Base-by-base conservation (phyloP, 257 asterid genomes). In the Ilex asprella region DNA sequence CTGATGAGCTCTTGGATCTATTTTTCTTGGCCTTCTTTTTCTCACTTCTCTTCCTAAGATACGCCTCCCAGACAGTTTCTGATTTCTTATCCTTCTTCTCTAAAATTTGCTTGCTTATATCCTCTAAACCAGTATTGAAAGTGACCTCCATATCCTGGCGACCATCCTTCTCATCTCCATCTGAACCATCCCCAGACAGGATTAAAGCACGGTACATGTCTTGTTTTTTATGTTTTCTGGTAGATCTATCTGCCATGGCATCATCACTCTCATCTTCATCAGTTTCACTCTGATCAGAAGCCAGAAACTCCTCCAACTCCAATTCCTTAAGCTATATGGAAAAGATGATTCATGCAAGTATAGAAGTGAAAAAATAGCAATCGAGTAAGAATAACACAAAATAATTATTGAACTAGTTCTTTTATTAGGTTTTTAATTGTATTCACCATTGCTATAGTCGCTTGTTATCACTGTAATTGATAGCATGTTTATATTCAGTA, bases 121-220 rank as follows among this genome's bases (percentile, higher is more conserved):
- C 94, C 68, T 93, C 99, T 66, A 93, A 74, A 39, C 92, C 95
- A 31, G 95, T 73, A 60, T 74, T 87, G 67, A 89, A 87, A 4
- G 97, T 93, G 60, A 89, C 86, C 82, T 89, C 96, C 97, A 93
- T 86, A 68, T 89, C 96, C 74, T 71, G 83, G 61, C 71, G 83
- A 63, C 78, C 75, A 10, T 78, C 88, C 60, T 85, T 86, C 51
- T 66, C 73, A 43, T 81, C 82, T 53, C 72, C 89, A 66, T 80
- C 95, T 1, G 84, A 83, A 56, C 80, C 92, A 55, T 82, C 81
- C 67, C 82, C 95, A 52, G 90, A 75, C 69, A 78, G 81, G 67
- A 89, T 35, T 29, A 93, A 70, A 15, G 94, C 82, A 15, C 85
- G 97, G 68, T 85, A 93, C 62, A 69, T 68, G 70, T 89, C 86